These are phyloP conservation scores for Rhododendron griersonianum DNA, from an alignment of 148 eudicot genomes.

Conservation along the genomic window DNA sequence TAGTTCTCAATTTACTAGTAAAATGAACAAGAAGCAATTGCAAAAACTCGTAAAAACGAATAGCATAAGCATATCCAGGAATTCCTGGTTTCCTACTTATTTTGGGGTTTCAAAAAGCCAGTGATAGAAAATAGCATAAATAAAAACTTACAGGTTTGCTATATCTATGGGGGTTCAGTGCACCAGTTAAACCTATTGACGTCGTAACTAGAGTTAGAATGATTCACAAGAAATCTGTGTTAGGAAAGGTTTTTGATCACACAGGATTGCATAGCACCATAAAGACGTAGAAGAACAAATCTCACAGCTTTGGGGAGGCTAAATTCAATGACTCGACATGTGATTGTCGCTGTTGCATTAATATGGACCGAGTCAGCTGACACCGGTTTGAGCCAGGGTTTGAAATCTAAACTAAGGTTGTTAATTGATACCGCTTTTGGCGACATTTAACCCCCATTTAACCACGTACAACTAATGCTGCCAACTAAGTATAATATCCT, in stretches of 20 bases:
- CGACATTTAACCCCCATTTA: neutral
- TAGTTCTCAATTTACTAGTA: neutral
- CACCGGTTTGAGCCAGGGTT: constrained; percentile 5
- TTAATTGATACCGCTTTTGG: constrained; percentile 1
- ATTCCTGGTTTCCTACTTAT: neutral
- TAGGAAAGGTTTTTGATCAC: neutral
- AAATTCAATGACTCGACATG: constrained; percentile 8
- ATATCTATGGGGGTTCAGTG: too few species aligned
- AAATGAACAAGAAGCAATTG: neutral
- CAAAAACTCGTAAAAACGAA: neutral
- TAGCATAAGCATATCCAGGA: neutral
- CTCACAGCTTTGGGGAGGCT: neutral
- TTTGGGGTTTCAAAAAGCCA: neutral
- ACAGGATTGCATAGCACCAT: neutral
- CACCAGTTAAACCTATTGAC: neutral
- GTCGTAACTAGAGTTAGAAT: neutral
- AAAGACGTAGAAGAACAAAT: neutral
- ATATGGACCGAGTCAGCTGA: constrained; percentile 7
- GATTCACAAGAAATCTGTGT: neutral
- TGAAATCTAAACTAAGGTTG: constrained; percentile 4
- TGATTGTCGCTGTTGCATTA: constrained; percentile 9
- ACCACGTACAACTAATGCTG: neutral
- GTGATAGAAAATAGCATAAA: neutral
- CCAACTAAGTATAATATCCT: neutral
- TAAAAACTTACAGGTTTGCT: neutral